Evolutionary conservation across 805 yeast genomes (phyloP), one percentile per base, ranked within the genome.

Genomic region (Schwanniomyces sp.): DNA sequence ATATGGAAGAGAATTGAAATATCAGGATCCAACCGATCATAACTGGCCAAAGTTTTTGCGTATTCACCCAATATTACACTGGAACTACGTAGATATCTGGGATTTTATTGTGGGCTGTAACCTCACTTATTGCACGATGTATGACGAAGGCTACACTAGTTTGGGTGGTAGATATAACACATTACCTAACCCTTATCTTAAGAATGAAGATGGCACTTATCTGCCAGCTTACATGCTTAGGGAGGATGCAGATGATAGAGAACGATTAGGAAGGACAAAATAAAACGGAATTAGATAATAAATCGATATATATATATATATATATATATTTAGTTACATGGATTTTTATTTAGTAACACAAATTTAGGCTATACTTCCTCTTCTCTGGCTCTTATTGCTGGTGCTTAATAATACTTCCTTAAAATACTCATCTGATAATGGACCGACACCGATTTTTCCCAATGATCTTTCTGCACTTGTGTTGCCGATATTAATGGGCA

Each of bases 11-110:
- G 55, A 70, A 17, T 70, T 92, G 40, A 51, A 69, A 25, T 75
- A 79, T 40, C 78, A 88, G 44, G 95, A 90, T 59, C 66, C 59
- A 34, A 94, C 99, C 0, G 97, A 92, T 59, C 85, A 84, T 49
- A 84, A 90, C 48, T 94, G 98, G 98, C 99, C 99, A 4, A 69
- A 75, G 25, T 92, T 94, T 61, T 67, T 85, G 52, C 69, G 99
- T 43, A 72, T 91, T 4, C 96, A 91, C 58, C 98, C 99, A 0
- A 82, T 94, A 6, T 73, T 94, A 38, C 88, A 88, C 47, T 94
- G 98, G 98, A 80, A 79, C 36, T 86, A 88, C 55, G 77, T 79
- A 17, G 88, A 91, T 48, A 76, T 94, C 2, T 94, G 99, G 99
- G 81, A 81, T 53, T 91, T 92, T 59, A 66, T 92, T 43, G 66